Conservation (phyloP, 1,284 basidiomycete genomes). For the Trichosporon faecale region DNA sequence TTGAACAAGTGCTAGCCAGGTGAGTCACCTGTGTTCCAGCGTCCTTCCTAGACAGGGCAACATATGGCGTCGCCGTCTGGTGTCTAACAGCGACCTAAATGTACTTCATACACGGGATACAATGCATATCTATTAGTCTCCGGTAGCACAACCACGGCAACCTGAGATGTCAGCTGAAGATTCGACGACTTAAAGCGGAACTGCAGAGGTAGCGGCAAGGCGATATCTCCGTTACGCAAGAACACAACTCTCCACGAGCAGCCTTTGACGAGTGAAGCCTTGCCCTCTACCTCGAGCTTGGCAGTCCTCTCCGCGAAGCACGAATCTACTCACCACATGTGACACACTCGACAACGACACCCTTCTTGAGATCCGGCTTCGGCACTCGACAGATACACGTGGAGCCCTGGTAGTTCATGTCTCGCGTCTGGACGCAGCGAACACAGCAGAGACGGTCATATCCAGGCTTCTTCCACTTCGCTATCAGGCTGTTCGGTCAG, state of each 20-base stretch:
- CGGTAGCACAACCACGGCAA: constrained; percentile 7
- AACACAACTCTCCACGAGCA: no score
- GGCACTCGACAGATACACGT: constrained; percentile 98
- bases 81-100: no score
- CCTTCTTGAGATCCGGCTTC: constrained; percentile 83
- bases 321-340: constrained; percentile 74
- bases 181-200: no score
- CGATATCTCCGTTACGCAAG: no score
- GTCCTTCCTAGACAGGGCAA: background rate
- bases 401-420: constrained; percentile 99
- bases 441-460: constrained; percentile 99
- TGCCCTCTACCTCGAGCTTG: no score
- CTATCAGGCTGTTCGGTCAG: constrained; percentile 70
- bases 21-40: background rate
- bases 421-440: constrained; percentile 94
- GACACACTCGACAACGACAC: constrained; percentile 93
- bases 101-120: constrained; percentile 4
- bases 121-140: constrained; percentile 9
- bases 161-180: background rate
- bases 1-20: no score
- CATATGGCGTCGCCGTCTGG: no score
- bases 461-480: constrained; percentile 98
- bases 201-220: no score
- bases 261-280: no score
- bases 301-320: no score